Evolutionary conservation across 495 filamentous ascomycete species (phyloP), one percentile per base, ranked within the genome.

Genomic region (Neurospora sp.): DNA sequence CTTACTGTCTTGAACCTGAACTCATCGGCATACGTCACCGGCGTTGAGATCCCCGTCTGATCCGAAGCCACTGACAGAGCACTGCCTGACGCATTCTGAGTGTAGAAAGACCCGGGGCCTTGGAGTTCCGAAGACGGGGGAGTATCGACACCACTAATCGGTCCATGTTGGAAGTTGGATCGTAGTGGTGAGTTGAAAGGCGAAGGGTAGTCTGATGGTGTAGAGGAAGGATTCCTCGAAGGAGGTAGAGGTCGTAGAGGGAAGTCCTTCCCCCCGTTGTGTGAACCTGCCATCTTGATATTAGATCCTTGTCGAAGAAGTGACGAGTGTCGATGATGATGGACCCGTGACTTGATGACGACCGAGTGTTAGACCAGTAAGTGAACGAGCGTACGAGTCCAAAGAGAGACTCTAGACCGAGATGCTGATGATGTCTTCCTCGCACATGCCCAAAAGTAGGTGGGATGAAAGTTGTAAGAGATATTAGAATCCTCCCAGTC

Each of bases 1-100:
- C 73, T 40, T 73, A 75, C 74, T 37, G 72, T 76, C 40, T 72
- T 76, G 59, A 46, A 73, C 20, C 41, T 59, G 37, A 76, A 73
- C 39, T 73, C 74, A 39, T 76, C 74, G n/a, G 35, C 37, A 39
- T 59, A 76, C 1, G 46, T 69, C 41, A 69, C 44, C 31, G 59
- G 35, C 4, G 66, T 27, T 1, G 70, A 73, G 10, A 10, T 16
- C 18, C 41, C 37, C n/a, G 71, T 31, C 16, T 23, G 18, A 39
- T 70, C 71, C 2, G 74, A 75, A 3, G 41, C 48, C 31, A 73
- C 12, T 1, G 74, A 75, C 18, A 73, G 18, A 23, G n/a, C 66
- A 27, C 71, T 70, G 27, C 62, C 42, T 9, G 40, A n/a, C 9
- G n/a, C 48, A 18, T 27, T 66, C 23, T 72, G 69, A 10, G 10